Base-by-base conservation (phyloP, 768 basidiomycete genomes). In the Pleurotus platypus region DNA sequence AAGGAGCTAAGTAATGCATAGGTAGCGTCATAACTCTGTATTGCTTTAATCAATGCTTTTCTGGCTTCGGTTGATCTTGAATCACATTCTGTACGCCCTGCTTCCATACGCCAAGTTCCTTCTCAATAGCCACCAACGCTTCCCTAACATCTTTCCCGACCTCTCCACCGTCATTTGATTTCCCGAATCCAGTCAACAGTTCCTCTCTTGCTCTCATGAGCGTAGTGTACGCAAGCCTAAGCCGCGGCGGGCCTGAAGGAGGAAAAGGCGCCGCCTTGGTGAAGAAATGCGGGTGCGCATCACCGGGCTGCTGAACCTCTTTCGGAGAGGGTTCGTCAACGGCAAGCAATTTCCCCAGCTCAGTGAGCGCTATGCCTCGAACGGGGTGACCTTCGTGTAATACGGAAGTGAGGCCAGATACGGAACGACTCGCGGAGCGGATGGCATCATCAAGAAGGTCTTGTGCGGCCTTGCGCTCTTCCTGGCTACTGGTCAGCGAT, bases 281-380 rank as follows among this genome's bases (percentile, higher is more conserved):
- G 35, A 65, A 27, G 8, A 27, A 46, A 16, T 56, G 55, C n/a
- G 55, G 55, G 22, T 12, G 42, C 3, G 16, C 22, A 16, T 26
- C 20, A 35, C 30, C 30, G 15, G 63, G 60, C 45, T 45, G 55
- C 12, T 50, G 43, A 46, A 66, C 47, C 43, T 58, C 55, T 15
- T 62, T 60, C n/a, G 62, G 55, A 4, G 58, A 55, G 0, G 85
- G 86, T 65, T 92, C 90, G 62, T 93, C 90, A 0, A 93, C 87
- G 0, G 83, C 82, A 5, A 94, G 76, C 5, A 94, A 72, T 71
- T 93, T 94, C 0, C 90, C 92, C 5, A 92, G 75, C 67, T 95
- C 93, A 2, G 87, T 85, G 6, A 87, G 72, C 3, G 89, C 84
- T 20, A 95, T 73, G 0, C 83, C 91, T 1, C 90, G 79, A 1